Evolutionary conservation across 164 flowering plant genomes (phyloP).

Genomic region (Vitis labrusca): DNA sequence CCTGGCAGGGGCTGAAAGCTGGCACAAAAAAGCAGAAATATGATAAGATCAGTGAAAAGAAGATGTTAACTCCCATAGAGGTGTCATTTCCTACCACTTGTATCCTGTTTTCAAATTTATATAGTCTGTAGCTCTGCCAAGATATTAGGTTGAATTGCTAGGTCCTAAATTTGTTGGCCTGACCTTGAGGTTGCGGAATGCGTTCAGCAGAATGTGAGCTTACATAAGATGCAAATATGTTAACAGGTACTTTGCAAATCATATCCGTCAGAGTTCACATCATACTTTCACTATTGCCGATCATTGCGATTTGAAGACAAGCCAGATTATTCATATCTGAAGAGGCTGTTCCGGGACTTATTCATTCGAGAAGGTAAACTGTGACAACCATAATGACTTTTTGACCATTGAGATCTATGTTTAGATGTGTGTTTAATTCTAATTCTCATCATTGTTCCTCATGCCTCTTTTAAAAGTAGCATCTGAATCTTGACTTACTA

Average conservation of each 20-base stretch:
- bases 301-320: slow-evolving; percentile 70
- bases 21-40: slow-evolving; percentile 72
- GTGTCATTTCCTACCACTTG: slow-evolving; percentile 22
- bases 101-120: background rate
- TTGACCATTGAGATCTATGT: background rate
- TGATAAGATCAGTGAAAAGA: slow-evolving; percentile 72
- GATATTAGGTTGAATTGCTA: background rate
- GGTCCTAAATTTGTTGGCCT: background rate
- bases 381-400: background rate
- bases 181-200: background rate
- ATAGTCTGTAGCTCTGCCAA: too few relatives aligned
- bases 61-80: slow-evolving; percentile 66
- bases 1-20: slow-evolving; percentile 76
- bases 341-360: slow-evolving; percentile 71
- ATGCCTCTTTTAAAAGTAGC: background rate
- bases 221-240: slow-evolving; percentile 3
- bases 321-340: slow-evolving; percentile 71
- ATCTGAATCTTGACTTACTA: slow-evolving; percentile 5
- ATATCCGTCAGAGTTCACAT: slow-evolving; percentile 59
- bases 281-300: slow-evolving; percentile 68
- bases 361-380: slow-evolving; percentile 73
- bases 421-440: background rate
- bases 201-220: too few relatives aligned
- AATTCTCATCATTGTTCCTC: background rate
- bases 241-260: slow-evolving; percentile 66